Base-by-base conservation (phyloP, 805 yeast genomes). In the Suhomyces faveliae region DNA sequence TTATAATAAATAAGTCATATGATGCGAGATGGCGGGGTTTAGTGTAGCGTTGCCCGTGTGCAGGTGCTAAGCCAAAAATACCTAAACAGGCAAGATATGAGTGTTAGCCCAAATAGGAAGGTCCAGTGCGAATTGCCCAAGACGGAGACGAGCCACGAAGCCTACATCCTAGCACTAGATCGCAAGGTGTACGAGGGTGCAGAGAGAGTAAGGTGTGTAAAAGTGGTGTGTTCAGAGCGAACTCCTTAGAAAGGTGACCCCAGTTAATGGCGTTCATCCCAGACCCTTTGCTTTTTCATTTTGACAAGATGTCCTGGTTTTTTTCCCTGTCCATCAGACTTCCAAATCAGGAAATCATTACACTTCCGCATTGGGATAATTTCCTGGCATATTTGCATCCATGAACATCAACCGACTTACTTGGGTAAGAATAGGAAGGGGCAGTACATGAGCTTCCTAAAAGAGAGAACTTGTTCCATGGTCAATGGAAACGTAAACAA, bases 61-160 rank as follows among this genome's bases (percentile, higher is more conserved):
- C 30, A 27, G 30, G 37, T n/a, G 35, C 35, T 12, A 15, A 17
- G 21, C 37, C 37, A 7, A n/a, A 17, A 33, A 5, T 33, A 17
- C 54, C 54, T 23, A 43, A 42, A 40, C 42, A 51, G 54, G 52
- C 40, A 50, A 25, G 19, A 11, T 22, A 40, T 37, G 38, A 33
- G 22, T 27, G 33, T 17, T 38, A 23, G 40, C 25, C 45, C 22
- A 19, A 37, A 37, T 37, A 21, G 40, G 40, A 19, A 37, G 40
- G 40, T 33, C 21, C 21, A 17, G 15, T 7, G 20, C 15, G 30
- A 27, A 15, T 27, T 3, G n/a, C 7, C 37, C 21, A 8, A 33
- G 37, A 17, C n/a, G 9, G 27, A 15, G 20, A n/a, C 19, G 19
- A 13, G 9, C 5, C 4, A 30, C 35, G n/a, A n/a, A n/a, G n/a